Conservation (phyloP, 2,329 filamentous ascomycete species). For the Aspergillus neotritici region DNA sequence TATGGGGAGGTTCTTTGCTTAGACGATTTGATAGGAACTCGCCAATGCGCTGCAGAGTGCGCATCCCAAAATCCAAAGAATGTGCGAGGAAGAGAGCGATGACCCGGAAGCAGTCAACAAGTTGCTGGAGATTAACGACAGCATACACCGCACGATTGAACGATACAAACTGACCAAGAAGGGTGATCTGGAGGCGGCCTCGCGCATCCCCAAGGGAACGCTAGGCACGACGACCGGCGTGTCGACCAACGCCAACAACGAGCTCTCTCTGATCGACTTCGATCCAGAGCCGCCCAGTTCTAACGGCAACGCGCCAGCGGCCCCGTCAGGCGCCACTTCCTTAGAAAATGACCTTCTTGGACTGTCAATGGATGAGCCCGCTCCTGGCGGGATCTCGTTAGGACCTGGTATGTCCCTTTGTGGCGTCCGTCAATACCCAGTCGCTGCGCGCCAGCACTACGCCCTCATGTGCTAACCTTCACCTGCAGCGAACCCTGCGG, state of each 20-base stretch:
- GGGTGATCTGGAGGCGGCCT: slow-evolving; percentile 78
- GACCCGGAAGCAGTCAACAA: slow-evolving; percentile 94
- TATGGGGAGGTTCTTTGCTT: not conserved
- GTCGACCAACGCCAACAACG: slow-evolving; percentile 63
- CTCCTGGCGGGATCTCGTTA: slow-evolving; percentile 78
- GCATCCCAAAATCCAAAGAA: slow-evolving; percentile 97
- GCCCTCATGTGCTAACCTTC: no score
- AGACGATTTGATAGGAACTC: slow-evolving; percentile 58
- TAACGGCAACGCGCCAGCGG: slow-evolving; percentile 40
- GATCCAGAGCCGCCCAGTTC: slow-evolving; percentile 51
- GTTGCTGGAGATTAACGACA: slow-evolving; percentile 95
- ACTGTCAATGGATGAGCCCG: slow-evolving; percentile 68
- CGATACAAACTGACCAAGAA: slow-evolving; percentile 94
- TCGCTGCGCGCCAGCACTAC: no score
- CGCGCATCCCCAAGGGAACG: slow-evolving; percentile 76
- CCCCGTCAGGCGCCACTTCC: slow-evolving; percentile 54
- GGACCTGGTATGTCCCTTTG: slow-evolving; percentile 55
- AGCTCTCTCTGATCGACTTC: slow-evolving; percentile 92
- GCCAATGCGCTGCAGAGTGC: slow-evolving; percentile 84
- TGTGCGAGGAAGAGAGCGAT: slow-evolving; percentile 98
- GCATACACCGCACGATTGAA: slow-evolving; percentile 94
- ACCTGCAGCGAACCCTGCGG: slow-evolving; percentile 39
- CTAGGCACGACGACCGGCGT: slow-evolving; percentile 62
- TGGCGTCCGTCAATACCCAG: no score
- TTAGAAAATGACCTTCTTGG: slow-evolving; percentile 89